Base-by-base conservation (phyloP, 192 early-diverging fungal species). In the Geranomyces michiganensis region DNA sequence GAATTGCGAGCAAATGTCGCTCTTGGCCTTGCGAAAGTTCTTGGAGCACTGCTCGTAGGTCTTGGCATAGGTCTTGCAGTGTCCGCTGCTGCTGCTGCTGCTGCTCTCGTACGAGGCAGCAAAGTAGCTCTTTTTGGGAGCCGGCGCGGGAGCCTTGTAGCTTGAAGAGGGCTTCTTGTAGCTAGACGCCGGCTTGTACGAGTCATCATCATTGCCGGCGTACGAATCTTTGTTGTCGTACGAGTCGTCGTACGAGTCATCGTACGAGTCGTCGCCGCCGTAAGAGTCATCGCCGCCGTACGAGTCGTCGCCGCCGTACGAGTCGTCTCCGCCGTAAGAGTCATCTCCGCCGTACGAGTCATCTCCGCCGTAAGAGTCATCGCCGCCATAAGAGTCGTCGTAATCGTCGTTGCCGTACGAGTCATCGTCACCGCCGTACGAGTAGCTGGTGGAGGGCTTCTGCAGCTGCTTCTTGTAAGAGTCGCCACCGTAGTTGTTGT, bases 221-320 rank as follows among this genome's bases (percentile, higher is more conserved):
- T n/a, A n/a, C n/a, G n/a, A n/a, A n/a, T n/a, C n/a, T 8, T 62
- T 22, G 24, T 68, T 19, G 41, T 70, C 27, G 68, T 55, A 68
- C 29, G 9, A 10, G 29, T 68, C 17, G 29, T 68, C 32, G 51
- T 51, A 32, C 10, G 24, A 62, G 36, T 55, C 30, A 9, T 58
- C 26, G 56, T 58, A 58, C 12, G 56, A 58, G 56, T 58, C 56
- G 9, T 58, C 56, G 26, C 56, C 56, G 24, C 24, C 12, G 56
- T 24, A 10, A 14, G 12, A 24, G 56, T 26, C 14, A 10, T 27
- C 24, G 56, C 24, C 56, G 17, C 26, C 55, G 22, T 24, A 26
- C 27, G 22, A 60, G 58, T 27, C 58, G 41, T 10, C 17, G 21
- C 43, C 62, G n/a, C 21, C n/a, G 41, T 64, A 45, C 33, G 33